Conservation (phyloP, 1,284 basidiomycete genomes). For the Microbotryum silenes-acaulis region DNA sequence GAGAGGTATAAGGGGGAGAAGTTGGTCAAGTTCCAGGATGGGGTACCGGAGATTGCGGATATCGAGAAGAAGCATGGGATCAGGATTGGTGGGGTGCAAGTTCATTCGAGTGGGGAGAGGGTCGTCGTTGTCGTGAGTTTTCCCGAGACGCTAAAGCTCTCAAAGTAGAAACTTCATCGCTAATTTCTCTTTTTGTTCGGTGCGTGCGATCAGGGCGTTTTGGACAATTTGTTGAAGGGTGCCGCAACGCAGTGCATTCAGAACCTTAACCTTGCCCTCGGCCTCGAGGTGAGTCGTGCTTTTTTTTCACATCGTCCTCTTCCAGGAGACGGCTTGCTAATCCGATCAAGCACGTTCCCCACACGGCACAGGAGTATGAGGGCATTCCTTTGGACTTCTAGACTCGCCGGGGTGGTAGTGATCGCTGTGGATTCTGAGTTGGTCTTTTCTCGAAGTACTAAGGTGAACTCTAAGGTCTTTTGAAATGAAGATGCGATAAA, state of each 20-base stretch:
- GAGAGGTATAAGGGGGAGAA: slow-evolving; percentile 68
- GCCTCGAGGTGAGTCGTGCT: slow-evolving; percentile 87
- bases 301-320: neutral
- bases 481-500: too few species aligned
- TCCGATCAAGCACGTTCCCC: neutral
- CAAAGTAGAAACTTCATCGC: neutral
- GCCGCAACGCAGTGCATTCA: slow-evolving; percentile 96
- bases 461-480: too few species aligned
- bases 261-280: slow-evolving; percentile 90
- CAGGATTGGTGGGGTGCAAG: slow-evolving; percentile 86
- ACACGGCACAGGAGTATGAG: slow-evolving; percentile 14
- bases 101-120: slow-evolving; percentile 76
- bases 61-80: slow-evolving; percentile 78
- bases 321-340: too few species aligned
- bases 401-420: neutral
- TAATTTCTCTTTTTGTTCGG: neutral
- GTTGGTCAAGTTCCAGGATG: slow-evolving; percentile 58
- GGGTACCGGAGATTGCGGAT: slow-evolving; percentile 69
- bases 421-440: too few species aligned
- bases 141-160: neutral
- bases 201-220: slow-evolving; percentile 56
- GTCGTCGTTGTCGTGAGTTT: slow-evolving; percentile 78
- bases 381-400: slow-evolving; percentile 30
- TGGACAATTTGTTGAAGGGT: slow-evolving; percentile 95
- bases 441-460: too few species aligned